Conservation (phyloP, 177 flowering plant species). For the Vitis hybrid region DNA sequence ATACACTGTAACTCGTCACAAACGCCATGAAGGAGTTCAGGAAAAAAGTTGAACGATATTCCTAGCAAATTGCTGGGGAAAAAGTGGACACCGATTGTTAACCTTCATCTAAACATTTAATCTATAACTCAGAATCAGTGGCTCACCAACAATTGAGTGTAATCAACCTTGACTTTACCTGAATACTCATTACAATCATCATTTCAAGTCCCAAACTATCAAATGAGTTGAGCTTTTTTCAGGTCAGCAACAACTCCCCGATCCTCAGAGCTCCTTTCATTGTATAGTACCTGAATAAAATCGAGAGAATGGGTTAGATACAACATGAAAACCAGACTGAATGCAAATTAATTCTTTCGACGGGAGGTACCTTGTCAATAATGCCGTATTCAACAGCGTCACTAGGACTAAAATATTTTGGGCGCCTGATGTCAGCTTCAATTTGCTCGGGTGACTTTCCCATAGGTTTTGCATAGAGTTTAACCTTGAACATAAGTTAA, state of each 20-base stretch:
- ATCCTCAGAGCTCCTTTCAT: constrained; percentile 67
- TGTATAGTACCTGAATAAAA: constrained; percentile 68
- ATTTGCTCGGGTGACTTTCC: no score
- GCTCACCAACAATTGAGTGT: background rate
- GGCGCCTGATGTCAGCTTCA: constrained; percentile 81
- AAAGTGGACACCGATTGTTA: background rate
- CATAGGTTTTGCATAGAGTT: no score
- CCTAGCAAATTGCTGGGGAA: background rate
- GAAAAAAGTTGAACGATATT: background rate
- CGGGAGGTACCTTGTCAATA: no score
- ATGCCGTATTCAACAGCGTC: constrained; percentile 53
- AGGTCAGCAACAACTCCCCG: constrained; percentile 78
- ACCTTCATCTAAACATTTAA: background rate
- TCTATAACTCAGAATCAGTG: background rate
- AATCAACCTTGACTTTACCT: constrained; percentile 9
- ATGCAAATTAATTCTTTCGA: background rate
- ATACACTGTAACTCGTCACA: background rate
- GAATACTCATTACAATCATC: constrained; percentile 5
- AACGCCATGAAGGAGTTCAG: background rate
- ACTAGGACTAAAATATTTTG: constrained; percentile 92
- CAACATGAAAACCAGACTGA: background rate
- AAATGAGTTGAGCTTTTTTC: constrained; percentile 68
- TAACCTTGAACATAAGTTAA: no score
- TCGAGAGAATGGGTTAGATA: background rate
- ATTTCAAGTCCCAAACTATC: constrained; percentile 5